Conservation (phyloP, 2,329 filamentous ascomycete species). For the Trichoderma lentiforme region DNA sequence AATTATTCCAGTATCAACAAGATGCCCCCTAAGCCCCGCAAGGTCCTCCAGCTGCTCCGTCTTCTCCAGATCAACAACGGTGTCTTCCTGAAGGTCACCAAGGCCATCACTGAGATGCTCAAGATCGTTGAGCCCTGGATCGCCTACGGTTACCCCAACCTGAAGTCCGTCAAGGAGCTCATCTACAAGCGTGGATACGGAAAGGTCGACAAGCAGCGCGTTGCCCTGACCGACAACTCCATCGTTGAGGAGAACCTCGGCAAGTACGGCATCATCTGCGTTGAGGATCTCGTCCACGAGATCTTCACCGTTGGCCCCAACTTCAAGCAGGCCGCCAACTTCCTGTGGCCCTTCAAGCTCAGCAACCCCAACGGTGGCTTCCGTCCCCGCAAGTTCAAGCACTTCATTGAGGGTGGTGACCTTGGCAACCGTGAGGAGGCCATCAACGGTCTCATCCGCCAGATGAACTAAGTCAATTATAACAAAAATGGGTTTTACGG, state of each 20-base stretch:
- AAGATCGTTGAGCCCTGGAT: conserved; percentile 99
- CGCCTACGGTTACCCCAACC: conserved; percentile 98
- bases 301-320: conserved; percentile 98
- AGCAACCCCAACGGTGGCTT: conserved; percentile 97
- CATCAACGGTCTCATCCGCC: conserved; percentile 93
- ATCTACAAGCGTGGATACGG: conserved; percentile 99
- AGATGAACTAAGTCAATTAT: conserved; percentile 78
- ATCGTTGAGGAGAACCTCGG: conserved; percentile 95
- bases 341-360: conserved; percentile 99
- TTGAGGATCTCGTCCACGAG: conserved; percentile 99
- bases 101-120: conserved; percentile 96
- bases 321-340: conserved; percentile 99
- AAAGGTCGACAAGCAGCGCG: conserved; percentile 97
- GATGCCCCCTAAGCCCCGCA: conserved; percentile 99
- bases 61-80: conserved; percentile 99
- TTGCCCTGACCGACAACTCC: conserved; percentile 94
- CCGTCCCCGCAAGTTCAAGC: conserved; percentile 95
- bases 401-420: conserved; percentile 98
- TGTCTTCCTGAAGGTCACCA: conserved; percentile 96
- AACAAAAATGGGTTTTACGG: conserved; percentile 24
- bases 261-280: conserved; percentile 98
- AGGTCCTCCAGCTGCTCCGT: conserved; percentile 98
- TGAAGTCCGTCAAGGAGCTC: conserved; percentile 98
- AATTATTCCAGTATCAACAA: conserved; percentile 86
- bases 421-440: conserved; percentile 97